Percentiles rank a stretch among this genome's conserved stretches.
These are phyloP conservation scores for Nidularia pulvinata DNA, from an alignment of 768 basidiomycete genomes.

Conservation along the genomic window DNA sequence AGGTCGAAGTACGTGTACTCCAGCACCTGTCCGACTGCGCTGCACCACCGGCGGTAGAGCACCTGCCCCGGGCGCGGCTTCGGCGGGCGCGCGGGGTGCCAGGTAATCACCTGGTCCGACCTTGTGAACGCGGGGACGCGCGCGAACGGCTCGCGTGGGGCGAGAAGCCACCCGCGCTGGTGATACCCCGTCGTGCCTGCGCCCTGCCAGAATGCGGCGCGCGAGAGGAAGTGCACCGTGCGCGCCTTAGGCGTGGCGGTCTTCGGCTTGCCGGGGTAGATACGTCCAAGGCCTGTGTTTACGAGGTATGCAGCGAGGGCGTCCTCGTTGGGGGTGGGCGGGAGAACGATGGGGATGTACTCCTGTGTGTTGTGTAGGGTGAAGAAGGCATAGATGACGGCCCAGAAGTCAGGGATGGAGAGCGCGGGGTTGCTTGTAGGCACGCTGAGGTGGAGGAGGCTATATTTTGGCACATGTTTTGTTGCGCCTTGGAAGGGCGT, in stretches of 20 bases:
- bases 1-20: conserved; percentile 30
- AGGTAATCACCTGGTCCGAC: conserved; percentile 42
- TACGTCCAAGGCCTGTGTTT: conserved; percentile 30
- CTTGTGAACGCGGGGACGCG: conserved; percentile 39
- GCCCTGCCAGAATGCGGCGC: conserved; percentile 49
- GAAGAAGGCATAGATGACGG: conserved; percentile 37
- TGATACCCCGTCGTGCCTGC: conserved; percentile 37
- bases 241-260: conserved; percentile 7
- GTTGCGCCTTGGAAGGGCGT: conserved; percentile 23
- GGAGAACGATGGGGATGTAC: conserved; percentile 34
- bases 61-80: conserved; percentile 39
- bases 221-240: conserved; percentile 32
- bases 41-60: conserved; percentile 37
- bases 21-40: conserved; percentile 23
- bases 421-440: conserved; percentile 14
- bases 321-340: conserved; percentile 21
- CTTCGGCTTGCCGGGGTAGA: conserved; percentile 7
- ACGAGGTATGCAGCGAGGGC: conserved; percentile 35
- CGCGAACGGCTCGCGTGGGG: conserved; percentile 28
- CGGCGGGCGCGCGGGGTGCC: conserved; percentile 48
- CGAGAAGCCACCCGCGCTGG: conserved; percentile 20
- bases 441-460: conserved; percentile 15
- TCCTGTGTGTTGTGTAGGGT: conserved; percentile 34
- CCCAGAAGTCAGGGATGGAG: conserved; percentile 34
- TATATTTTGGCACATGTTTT: conserved; percentile 23